Base-by-base conservation (phyloP, 192 early-diverging fungal genomes). In the Coemansia sp. region DNA sequence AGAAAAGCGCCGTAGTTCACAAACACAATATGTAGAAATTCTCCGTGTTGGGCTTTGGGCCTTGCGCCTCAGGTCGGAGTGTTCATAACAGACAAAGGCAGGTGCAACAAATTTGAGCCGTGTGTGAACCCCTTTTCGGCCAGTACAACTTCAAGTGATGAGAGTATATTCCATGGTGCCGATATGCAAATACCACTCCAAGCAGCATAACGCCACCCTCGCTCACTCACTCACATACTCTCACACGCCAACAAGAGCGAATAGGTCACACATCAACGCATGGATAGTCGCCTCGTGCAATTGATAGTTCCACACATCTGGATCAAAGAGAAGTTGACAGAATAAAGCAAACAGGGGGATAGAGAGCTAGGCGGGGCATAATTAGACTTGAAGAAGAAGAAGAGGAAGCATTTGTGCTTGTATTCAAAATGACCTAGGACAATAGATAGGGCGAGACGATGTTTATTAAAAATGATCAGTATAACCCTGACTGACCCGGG, bases 161-260 rank as follows among this genome's bases (percentile, higher is more conserved):
- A 34, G 55, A 58, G 47, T 49, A 22, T 49, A 49, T 49, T 49
- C 22, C 22, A n/a, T n/a, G n/a, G 8, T 6, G 47, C n/a, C 20
- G 8, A 49, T n/a, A 8, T 20, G 24, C 55, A 58, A 34, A 15
- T 58, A 8, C 27, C 55, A 18, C 31, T 34, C 31, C n/a, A 16
- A 29, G 47, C 47, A 49, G 33, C 55, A 24, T 34, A 58, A 16
- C 55, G 55, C 55, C 55, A 58, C 55, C n/a, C n/a, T n/a, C n/a
- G n/a, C n/a, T n/a, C n/a, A 58, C 55, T 18, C 13, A 16, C 31
- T n/a, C 9, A 22, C 4, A 36, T n/a, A n/a, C 31, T 58, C 33
- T 3, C 55, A 36, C 55, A 29, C 11, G 12, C 55, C 55, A 58
- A 31, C 55, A 3, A 6, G n/a, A 36, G 29, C 2, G 55, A n/a